phyloP scores from a whole-genome alignment of 805 yeast genomes.

The Teunomyces gatunensis region DNA sequence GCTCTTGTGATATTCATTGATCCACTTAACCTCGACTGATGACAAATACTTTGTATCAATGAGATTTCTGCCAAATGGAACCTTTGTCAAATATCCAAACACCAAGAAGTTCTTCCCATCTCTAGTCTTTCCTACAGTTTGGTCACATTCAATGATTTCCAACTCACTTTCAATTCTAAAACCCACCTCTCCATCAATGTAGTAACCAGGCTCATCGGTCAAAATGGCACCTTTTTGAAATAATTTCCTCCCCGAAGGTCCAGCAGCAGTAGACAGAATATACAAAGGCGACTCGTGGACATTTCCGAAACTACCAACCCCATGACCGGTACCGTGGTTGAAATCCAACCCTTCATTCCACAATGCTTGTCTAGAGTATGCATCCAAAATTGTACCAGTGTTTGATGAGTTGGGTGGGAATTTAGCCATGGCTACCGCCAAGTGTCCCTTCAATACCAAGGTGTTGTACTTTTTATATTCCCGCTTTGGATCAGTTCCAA shows the following conservation, averaged over 20 bases:
- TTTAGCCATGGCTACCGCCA: conserved; percentile 75
- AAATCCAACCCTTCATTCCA: conserved; percentile 84
- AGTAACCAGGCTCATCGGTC: conserved; percentile 94
- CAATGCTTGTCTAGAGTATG: conserved; percentile 76
- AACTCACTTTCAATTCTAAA: conserved; percentile 86
- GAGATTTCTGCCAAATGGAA: conserved; percentile 37
- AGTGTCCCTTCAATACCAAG: conserved; percentile 85
- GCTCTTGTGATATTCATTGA: conserved; percentile 35
- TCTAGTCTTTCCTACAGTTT: conserved; percentile 39
- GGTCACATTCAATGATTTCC: conserved; percentile 46
- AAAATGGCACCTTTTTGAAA: conserved; percentile 63
- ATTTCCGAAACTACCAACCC: conserved; percentile 86
- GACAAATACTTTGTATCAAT: conserved; percentile 32
- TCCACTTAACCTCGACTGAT: conserved; percentile 34
- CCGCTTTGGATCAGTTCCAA: conserved; percentile 35
- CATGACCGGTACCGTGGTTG: conserved; percentile 96
- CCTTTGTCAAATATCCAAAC: conserved; percentile 41
- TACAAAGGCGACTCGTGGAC: conserved; percentile 96
- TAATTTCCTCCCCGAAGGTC: conserved; percentile 46
- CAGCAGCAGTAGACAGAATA: conserved; percentile 55
- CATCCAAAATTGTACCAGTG: conserved; percentile 74
- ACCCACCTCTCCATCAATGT: conserved; percentile 87
- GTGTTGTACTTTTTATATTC: conserved; percentile 71
- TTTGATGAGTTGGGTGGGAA: conserved; percentile 65
- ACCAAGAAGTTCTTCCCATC: conserved; percentile 31